Evolutionary conservation across 768 basidiomycete genomes (phyloP).

Genomic region (Tephrocybe rancida): DNA sequence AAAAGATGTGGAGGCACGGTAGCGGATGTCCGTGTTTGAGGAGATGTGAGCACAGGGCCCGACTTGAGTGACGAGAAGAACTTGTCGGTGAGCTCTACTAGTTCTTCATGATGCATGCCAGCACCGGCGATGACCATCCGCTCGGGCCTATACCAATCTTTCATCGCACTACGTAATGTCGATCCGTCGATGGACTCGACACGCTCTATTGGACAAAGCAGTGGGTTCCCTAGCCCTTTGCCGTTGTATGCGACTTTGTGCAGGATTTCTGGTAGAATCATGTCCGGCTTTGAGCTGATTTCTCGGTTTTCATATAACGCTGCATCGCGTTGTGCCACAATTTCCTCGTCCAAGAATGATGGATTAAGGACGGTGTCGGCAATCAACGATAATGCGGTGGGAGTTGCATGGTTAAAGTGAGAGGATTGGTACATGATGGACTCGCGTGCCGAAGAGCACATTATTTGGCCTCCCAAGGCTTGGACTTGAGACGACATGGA

Average conservation of each 20-base stretch:
- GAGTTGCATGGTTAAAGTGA: conserved; percentile 83
- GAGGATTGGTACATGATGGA: conserved; percentile 98
- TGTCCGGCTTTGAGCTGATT: conserved; percentile 85
- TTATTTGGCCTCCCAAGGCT: conserved; percentile 87
- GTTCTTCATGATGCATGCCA: conserved; percentile 86
- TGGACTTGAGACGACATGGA: conserved; percentile 84
- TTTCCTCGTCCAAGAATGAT: conserved; percentile 72
- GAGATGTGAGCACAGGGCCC: conserved; percentile 26
- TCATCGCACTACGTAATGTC: conserved; percentile 64
- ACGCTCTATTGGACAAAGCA: conserved; percentile 86
- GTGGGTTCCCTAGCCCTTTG: conserved; percentile 84
- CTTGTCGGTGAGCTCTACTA: conserved; percentile 85
- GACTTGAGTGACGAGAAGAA: conserved; percentile 75
- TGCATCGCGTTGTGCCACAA: conserved; percentile 82
- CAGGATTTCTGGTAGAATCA: conserved; percentile 88
- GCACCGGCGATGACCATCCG: conserved; percentile 95
- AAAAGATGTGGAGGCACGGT: conserved; percentile 60
- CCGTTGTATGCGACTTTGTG: conserved; percentile 83
- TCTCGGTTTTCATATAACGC: conserved; percentile 92
- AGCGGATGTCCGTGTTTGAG: conserved; percentile 30
- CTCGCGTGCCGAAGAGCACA: conserved; percentile 89
- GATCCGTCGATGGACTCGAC: conserved; percentile 66
- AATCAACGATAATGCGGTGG: conserved; percentile 83
- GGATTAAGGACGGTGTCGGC: conserved; percentile 89
- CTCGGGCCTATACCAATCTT: conserved; percentile 90